These are phyloP conservation scores for Dothistroma pini DNA, from an alignment of 2,329 filamentous ascomycete species.

Conservation along the genomic window DNA sequence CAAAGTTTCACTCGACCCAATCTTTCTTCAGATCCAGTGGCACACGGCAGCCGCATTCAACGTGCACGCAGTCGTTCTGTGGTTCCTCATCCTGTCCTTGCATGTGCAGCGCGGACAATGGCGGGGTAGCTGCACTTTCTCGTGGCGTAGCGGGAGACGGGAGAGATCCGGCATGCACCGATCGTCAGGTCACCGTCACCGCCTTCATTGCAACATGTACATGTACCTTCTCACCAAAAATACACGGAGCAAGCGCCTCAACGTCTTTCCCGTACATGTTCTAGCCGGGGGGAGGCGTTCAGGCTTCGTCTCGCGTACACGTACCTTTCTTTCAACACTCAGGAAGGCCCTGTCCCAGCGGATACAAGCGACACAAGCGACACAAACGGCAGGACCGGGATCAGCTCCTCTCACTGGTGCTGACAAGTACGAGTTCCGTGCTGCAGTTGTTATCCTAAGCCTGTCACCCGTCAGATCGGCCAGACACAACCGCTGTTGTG, in stretches of 20 bases:
- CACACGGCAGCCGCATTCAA: background rate
- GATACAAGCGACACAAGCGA: background rate
- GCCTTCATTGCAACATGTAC: background rate
- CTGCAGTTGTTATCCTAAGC: background rate
- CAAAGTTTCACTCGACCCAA: background rate
- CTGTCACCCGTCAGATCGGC: too few species aligned
- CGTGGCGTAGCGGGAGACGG: background rate
- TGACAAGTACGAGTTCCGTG: background rate
- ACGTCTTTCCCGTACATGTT: background rate
- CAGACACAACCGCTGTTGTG: conserved; percentile 4
- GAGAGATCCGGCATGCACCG: background rate
- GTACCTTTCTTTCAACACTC: background rate
- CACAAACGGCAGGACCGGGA: background rate
- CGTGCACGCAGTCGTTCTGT: background rate
- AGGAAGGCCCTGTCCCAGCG: background rate
- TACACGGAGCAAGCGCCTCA: background rate
- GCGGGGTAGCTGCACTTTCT: background rate
- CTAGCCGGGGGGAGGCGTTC: background rate
- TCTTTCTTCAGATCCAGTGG: background rate
- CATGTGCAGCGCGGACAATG: background rate
- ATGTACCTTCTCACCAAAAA: background rate
- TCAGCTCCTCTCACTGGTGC: background rate
- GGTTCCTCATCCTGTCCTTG: background rate
- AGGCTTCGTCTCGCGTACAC: background rate
- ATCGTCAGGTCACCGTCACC: background rate